Conservation (phyloP, 2,329 filamentous ascomycete genomes). For the Pseudogymnoascus sp. region DNA sequence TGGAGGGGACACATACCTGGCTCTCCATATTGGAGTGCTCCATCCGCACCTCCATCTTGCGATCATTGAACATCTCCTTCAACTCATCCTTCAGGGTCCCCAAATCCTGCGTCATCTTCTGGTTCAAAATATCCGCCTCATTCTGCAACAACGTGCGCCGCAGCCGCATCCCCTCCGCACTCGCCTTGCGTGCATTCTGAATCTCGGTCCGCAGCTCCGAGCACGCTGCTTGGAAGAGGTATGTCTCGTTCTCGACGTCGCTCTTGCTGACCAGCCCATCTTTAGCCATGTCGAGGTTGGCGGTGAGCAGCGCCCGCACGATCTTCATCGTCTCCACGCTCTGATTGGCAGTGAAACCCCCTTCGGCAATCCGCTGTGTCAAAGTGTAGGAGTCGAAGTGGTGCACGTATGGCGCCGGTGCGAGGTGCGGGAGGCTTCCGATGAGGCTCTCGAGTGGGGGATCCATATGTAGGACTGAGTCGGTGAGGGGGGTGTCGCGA, state of each 20-base stretch:
- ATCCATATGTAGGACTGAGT: slow-evolving; percentile 31
- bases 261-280: slow-evolving; percentile 78
- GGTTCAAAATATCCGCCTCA: slow-evolving; percentile 86
- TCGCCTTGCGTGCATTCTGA: slow-evolving; percentile 64
- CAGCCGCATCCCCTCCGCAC: slow-evolving; percentile 74
- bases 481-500: slow-evolving; percentile 3
- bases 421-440: slow-evolving; percentile 55
- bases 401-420: slow-evolving; percentile 76
- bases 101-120: slow-evolving; percentile 78
- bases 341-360: slow-evolving; percentile 67
- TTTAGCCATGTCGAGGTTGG: slow-evolving; percentile 75
- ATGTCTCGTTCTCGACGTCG: slow-evolving; percentile 90
- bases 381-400: slow-evolving; percentile 94
- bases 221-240: slow-evolving; percentile 89
- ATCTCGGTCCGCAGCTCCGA: slow-evolving; percentile 86
- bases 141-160: slow-evolving; percentile 84
- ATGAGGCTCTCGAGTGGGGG: slow-evolving; percentile 34
- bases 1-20: slow-evolving; percentile 45
- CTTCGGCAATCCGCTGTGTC: slow-evolving; percentile 67
- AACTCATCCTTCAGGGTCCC: slow-evolving; percentile 77
- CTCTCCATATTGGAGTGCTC: slow-evolving; percentile 82
- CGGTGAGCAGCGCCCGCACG: slow-evolving; percentile 66
- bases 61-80: slow-evolving; percentile 93
- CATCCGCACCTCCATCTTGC: slow-evolving; percentile 84
- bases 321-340: slow-evolving; percentile 88